These are phyloP conservation scores for Jackrogersella multiformis DNA, from an alignment of 495 filamentous ascomycete species.

Conservation along the genomic window DNA sequence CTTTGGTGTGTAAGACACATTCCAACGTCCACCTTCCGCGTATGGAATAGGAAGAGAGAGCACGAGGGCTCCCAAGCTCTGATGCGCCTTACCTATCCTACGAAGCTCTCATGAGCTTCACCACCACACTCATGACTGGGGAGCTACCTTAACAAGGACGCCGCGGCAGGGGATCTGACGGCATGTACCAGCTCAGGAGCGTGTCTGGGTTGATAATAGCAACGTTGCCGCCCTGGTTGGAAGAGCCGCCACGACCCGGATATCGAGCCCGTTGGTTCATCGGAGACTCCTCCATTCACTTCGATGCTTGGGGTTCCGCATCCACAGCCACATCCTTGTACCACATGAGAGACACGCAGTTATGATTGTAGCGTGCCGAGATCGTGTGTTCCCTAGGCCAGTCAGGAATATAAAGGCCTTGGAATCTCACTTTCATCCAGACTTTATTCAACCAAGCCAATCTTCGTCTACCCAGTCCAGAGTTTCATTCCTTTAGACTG, in stretches of 20 bases:
- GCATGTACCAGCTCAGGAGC: slow-evolving; percentile 17
- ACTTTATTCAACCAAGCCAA: slow-evolving; percentile 19
- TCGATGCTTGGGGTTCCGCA: slow-evolving; percentile 14
- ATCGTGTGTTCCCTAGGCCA: background rate
- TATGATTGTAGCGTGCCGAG: slow-evolving; percentile 13
- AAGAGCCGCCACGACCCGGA: slow-evolving; percentile 19
- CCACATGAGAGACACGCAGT: slow-evolving; percentile 39
- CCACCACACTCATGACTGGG: slow-evolving; percentile 18
- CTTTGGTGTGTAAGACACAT: slow-evolving; percentile 40
- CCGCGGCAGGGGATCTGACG: slow-evolving; percentile 20
- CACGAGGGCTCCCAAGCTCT: slow-evolving; percentile 35
- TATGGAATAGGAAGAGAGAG: slow-evolving; percentile 40
- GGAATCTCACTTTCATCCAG: slow-evolving; percentile 1
- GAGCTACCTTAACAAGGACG: slow-evolving; percentile 16
- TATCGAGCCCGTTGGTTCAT: slow-evolving; percentile 12
- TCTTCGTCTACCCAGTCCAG: slow-evolving; percentile 18
- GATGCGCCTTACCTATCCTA: slow-evolving; percentile 17
- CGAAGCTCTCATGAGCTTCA: slow-evolving; percentile 37
- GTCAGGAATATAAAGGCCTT: slow-evolving; percentile 27
- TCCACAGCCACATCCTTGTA: slow-evolving; percentile 28
- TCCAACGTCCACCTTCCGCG: slow-evolving; percentile 44
- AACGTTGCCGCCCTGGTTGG: slow-evolving; percentile 46
- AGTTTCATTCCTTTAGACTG: slow-evolving; percentile 29
- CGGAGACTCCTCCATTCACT: slow-evolving; percentile 17
- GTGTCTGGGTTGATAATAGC: slow-evolving; percentile 31